Conservation (phyloP, 768 basidiomycete species). For the Gelatoporia subvermispora region DNA sequence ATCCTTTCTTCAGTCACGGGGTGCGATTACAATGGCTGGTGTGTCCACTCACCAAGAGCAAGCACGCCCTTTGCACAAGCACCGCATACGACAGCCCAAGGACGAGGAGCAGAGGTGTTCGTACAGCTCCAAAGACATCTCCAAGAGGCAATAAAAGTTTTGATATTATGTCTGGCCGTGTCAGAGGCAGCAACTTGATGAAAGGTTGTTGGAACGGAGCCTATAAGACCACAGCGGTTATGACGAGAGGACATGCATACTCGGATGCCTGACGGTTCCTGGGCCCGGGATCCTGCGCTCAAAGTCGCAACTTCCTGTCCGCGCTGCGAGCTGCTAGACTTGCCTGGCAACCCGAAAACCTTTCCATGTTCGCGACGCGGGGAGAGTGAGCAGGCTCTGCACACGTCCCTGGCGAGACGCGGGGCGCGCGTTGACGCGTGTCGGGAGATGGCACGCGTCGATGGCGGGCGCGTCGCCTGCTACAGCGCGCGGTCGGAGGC, state of each 20-base stretch:
- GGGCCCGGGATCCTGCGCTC: conserved; percentile 67
- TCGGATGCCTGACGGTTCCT: conserved; percentile 86
- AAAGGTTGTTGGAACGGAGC: conserved; percentile 55
- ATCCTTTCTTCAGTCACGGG: background rate
- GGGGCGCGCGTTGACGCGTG: too few species aligned
- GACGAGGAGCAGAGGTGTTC: conserved; percentile 46
- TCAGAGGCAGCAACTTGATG: conserved; percentile 68
- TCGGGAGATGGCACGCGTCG: too few species aligned
- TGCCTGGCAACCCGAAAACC: conserved; percentile 78
- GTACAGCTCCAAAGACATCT: conserved; percentile 43
- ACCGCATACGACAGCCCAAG: conserved; percentile 51
- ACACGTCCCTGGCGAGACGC: too few species aligned
- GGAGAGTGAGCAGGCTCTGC: too few species aligned
- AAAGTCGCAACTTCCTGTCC: background rate
- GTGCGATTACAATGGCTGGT: background rate
- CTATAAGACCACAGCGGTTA: conserved; percentile 3
- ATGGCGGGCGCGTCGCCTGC: too few species aligned
- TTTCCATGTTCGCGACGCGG: conserved; percentile 71
- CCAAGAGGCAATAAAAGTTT: conserved; percentile 47
- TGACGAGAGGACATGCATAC: conserved; percentile 31
- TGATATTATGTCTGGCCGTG: conserved; percentile 37
- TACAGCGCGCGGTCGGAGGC: too few species aligned
- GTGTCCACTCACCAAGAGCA: conserved; percentile 53
- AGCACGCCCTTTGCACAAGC: conserved; percentile 50
- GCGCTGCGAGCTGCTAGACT: conserved; percentile 12